These are phyloP conservation scores for Phascolomyces articulosus DNA, from an alignment of 371 early-diverging fungal genomes.

Conservation along the genomic window DNA sequence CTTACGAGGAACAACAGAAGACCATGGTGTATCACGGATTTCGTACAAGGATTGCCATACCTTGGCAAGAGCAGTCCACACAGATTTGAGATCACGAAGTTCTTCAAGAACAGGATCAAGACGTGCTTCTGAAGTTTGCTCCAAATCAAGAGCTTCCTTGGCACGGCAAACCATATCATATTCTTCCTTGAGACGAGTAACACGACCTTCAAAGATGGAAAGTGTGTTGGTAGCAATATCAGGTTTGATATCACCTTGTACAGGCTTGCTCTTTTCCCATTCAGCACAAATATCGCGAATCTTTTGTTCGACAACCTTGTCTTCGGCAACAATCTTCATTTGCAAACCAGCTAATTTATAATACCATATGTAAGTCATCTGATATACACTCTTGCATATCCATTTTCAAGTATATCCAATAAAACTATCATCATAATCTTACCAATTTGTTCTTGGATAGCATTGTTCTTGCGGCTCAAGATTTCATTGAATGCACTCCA, in stretches of 20 bases:
- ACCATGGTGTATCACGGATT: slow-evolving; percentile 89
- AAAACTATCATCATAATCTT: too few species aligned
- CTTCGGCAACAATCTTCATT: slow-evolving; percentile 90
- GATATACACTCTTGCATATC: slow-evolving; percentile 3
- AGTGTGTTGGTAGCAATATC: slow-evolving; percentile 85
- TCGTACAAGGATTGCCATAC: slow-evolving; percentile 88
- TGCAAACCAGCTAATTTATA: slow-evolving; percentile 75
- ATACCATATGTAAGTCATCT: too few species aligned
- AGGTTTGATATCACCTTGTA: slow-evolving; percentile 92
- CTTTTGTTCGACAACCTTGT: slow-evolving; percentile 83
- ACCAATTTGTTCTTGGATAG: slow-evolving; percentile 93
- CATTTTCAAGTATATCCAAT: too few species aligned
- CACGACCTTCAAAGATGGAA: slow-evolving; percentile 85
- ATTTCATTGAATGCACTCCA: slow-evolving; percentile 98
- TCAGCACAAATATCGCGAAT: slow-evolving; percentile 85
- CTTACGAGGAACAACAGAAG: slow-evolving; percentile 88
- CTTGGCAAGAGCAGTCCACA: slow-evolving; percentile 87
- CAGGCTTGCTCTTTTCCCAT: slow-evolving; percentile 95
- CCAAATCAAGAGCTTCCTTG: slow-evolving; percentile 92
- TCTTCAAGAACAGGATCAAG: slow-evolving; percentile 93
- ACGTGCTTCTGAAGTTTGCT: slow-evolving; percentile 66
- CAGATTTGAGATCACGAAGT: slow-evolving; percentile 89
- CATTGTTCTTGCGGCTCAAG: slow-evolving; percentile 85
- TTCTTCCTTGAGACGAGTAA: slow-evolving; percentile 85
- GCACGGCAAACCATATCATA: slow-evolving; percentile 91